phyloP scores from a whole-genome alignment of 2,329 filamentous ascomycete genomes.

The Lachnum nothofagi region DNA sequence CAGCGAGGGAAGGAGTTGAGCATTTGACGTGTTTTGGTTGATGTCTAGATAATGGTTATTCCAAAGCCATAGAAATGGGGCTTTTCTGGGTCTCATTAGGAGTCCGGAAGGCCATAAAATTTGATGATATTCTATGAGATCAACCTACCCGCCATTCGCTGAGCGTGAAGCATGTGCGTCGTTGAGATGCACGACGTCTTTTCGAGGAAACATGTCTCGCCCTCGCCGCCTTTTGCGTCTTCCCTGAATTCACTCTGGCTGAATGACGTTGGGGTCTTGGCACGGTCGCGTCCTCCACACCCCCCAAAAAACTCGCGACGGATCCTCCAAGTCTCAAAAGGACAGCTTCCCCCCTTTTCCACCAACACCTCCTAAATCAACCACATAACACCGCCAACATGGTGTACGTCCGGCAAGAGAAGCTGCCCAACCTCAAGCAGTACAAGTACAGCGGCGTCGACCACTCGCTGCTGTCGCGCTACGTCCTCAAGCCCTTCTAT shows the following conservation, averaged over 20 bases:
- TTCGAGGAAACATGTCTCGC: too few species aligned
- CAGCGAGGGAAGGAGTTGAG: constrained; percentile 27
- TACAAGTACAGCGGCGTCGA: constrained; percentile 96
- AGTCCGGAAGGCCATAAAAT: constrained; percentile 11
- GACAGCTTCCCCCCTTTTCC: neutral
- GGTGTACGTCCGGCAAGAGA: constrained; percentile 92
- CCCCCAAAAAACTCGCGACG: too few species aligned
- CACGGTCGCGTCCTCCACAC: neutral
- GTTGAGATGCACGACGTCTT: neutral
- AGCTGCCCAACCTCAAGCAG: constrained; percentile 79
- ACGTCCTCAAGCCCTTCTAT: constrained; percentile 97
- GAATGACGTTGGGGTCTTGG: neutral
- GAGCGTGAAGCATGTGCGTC: neutral
- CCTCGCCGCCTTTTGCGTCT: neutral
- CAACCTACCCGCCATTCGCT: neutral
- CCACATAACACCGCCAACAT: constrained; percentile 45
- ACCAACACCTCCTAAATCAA: neutral
- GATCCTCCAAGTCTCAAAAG: neutral
- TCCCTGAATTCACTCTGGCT: too few species aligned
- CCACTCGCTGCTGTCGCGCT: constrained; percentile 81
- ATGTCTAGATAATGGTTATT: constrained; percentile 29
- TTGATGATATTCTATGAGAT: constrained; percentile 8
- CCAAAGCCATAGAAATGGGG: constrained; percentile 12
- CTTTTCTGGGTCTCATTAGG: constrained; percentile 5
- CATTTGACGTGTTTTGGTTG: constrained; percentile 24